Percentiles rank a stretch among this genome's conserved stretches.
Conservation (phyloP, 2,329 filamentous ascomycete species). For the Pezicula carpinea region DNA sequence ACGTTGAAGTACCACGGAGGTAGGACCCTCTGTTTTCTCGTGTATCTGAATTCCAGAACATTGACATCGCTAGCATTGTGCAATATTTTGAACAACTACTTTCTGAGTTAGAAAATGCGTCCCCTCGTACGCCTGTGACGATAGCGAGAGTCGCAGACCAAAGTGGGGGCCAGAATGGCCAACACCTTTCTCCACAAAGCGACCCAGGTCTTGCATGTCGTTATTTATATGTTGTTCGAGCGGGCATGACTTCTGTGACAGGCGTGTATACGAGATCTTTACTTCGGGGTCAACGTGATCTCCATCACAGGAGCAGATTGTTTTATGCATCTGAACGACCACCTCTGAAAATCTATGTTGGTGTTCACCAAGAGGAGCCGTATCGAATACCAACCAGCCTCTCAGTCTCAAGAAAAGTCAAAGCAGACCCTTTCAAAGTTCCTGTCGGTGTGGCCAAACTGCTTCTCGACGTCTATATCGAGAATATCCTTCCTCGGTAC, state of each 20-base stretch:
- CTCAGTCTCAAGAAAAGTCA: constrained; percentile 4
- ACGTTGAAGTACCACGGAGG: constrained; percentile 1
- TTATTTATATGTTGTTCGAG: too few relatives aligned
- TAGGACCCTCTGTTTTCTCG: neutral
- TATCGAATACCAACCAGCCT: constrained; percentile 7
- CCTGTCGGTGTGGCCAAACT: constrained; percentile 14
- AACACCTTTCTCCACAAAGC: too few relatives aligned
- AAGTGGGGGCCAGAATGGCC: too few relatives aligned
- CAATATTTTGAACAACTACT: neutral
- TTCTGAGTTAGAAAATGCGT: neutral
- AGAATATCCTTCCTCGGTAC: constrained; percentile 14
- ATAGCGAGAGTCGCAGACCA: too few relatives aligned
- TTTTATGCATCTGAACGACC: constrained; percentile 20
- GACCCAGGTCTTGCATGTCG: too few relatives aligned
- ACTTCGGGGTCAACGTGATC: neutral
- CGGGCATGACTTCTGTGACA: too few relatives aligned
- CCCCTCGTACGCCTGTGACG: too few relatives aligned
- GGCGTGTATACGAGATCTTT: neutral
- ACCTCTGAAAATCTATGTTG: constrained; percentile 19
- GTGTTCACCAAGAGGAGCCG: constrained; percentile 12
- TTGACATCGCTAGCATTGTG: neutral
- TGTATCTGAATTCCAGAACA: too few relatives aligned
- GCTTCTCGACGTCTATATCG: constrained; percentile 17
- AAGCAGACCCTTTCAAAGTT: constrained; percentile 9
- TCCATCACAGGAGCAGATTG: constrained; percentile 13